These are phyloP conservation scores for Naematelia aurantialba DNA, from an alignment of 768 basidiomycete genomes.

Conservation along the genomic window DNA sequence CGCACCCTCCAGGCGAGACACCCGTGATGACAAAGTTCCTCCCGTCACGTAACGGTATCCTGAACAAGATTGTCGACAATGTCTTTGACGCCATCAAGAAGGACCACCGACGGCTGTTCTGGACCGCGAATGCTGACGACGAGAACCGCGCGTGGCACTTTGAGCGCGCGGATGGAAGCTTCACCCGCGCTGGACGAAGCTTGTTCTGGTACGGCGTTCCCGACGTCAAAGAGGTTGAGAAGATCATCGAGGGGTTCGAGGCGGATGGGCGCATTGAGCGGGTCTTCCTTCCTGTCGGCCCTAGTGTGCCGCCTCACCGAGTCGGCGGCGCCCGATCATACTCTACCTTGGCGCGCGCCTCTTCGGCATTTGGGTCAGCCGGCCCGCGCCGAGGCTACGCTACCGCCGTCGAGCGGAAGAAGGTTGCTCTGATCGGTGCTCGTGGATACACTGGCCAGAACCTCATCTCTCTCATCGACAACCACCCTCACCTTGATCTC, in stretches of 20 bases:
- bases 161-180: constrained; percentile 94
- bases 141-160: constrained; percentile 99
- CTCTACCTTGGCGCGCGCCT: constrained; percentile 48
- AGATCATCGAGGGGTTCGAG: constrained; percentile 62
- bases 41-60: constrained; percentile 76
- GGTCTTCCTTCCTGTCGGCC: constrained; percentile 76
- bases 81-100: constrained; percentile 95
- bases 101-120: constrained; percentile 89
- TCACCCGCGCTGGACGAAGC: constrained; percentile 87
- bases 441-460: constrained; percentile 94
- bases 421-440: constrained; percentile 90
- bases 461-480: constrained; percentile 75
- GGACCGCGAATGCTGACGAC: constrained; percentile 95
- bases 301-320: constrained; percentile 46
- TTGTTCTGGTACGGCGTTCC: constrained; percentile 98
- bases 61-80: constrained; percentile 95
- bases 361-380: constrained; percentile 48
- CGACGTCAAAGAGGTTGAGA: constrained; percentile 87
- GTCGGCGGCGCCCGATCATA: constrained; percentile 48
- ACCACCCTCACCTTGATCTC: constrained; percentile 82
- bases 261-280: constrained; percentile 77
- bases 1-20: constrained; percentile 77
- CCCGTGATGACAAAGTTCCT: constrained; percentile 93
- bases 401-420: constrained; percentile 67
- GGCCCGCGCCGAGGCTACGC: constrained; percentile 62